Evolutionary conservation across 345 rosid genomes (phyloP).

Genomic region (Sonneratia caseolaris): DNA sequence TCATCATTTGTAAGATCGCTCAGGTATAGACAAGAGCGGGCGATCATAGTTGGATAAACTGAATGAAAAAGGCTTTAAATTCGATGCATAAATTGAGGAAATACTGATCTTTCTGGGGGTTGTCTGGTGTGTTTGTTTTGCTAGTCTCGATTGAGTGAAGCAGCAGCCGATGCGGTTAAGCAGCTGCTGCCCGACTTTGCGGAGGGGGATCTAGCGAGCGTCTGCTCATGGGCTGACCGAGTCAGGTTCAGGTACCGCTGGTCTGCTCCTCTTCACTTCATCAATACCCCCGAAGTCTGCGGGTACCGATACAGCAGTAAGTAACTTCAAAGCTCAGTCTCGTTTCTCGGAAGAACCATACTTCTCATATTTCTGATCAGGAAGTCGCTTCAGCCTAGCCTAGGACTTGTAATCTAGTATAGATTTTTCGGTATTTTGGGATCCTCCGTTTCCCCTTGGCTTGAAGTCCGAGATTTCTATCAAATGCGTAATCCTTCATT

Average conservation of each 20-base stretch:
- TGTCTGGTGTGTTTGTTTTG: not conserved
- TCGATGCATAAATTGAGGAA: not conserved
- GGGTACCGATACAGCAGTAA: conserved; percentile 45
- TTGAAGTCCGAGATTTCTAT: not conserved
- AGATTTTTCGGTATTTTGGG: not conserved
- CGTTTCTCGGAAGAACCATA: not conserved
- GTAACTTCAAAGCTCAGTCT: conserved; percentile 4
- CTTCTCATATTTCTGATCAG: not conserved
- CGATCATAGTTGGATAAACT: not conserved
- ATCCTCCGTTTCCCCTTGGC: not conserved
- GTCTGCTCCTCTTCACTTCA: conserved; percentile 65
- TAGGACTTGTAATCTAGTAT: not conserved
- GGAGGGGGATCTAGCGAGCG: conserved; percentile 47
- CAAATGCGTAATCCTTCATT: not conserved
- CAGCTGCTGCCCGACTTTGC: conserved; percentile 49
- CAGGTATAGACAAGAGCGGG: conserved; percentile 28
- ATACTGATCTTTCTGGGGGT: too few relatives aligned
- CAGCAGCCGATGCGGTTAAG: conserved; percentile 46
- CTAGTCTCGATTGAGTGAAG: conserved; percentile 48
- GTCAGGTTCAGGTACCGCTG: conserved; percentile 61
- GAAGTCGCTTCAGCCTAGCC: not conserved
- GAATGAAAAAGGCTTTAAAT: not conserved
- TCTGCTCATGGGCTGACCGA: conserved; percentile 67
- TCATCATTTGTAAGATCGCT: conserved; percentile 55
- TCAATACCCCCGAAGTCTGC: conserved; percentile 69